These are phyloP conservation scores for Elongisporangium senticosum DNA, from an alignment of 352 stramenopile species.

Conservation along the genomic window DNA sequence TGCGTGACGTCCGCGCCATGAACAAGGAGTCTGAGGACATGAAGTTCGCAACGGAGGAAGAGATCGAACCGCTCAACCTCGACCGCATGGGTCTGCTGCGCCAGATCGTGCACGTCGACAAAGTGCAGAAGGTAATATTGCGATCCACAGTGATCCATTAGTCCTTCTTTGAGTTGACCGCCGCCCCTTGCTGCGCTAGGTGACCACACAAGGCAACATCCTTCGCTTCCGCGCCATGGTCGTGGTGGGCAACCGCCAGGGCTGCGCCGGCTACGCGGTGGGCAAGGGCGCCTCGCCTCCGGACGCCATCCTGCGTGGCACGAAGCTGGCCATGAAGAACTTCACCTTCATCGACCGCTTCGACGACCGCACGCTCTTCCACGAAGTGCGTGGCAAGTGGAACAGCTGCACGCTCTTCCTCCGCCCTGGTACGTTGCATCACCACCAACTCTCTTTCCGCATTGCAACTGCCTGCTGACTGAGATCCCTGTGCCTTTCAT, in stretches of 20 bases:
- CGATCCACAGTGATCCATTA: neutral
- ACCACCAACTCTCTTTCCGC: neutral
- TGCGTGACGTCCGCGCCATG: slow-evolving; percentile 63
- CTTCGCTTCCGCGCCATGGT: slow-evolving; percentile 91
- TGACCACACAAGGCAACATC: slow-evolving; percentile 90
- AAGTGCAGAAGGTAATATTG: slow-evolving; percentile 60
- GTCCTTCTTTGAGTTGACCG: neutral
- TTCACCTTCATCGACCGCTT: slow-evolving; percentile 96
- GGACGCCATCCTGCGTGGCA: slow-evolving; percentile 87
- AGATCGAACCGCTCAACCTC: slow-evolving; percentile 60
- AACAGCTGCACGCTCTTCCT: slow-evolving; percentile 93
- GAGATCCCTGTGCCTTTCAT: neutral
- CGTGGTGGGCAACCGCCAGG: slow-evolving; percentile 91
- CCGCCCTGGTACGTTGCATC: slow-evolving; percentile 23
- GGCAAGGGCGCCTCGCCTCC: slow-evolving; percentile 87
- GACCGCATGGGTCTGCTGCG: slow-evolving; percentile 60
- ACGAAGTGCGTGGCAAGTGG: slow-evolving; percentile 92
- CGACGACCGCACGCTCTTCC: slow-evolving; percentile 84
- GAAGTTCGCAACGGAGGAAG: slow-evolving; percentile 56
- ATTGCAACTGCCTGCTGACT: neutral
- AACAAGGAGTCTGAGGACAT: slow-evolving; percentile 70
- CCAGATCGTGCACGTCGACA: slow-evolving; percentile 81
- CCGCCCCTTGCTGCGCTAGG: slow-evolving; percentile 13
- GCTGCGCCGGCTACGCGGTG: slow-evolving; percentile 90
- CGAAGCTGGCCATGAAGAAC: slow-evolving; percentile 88